Base-by-base conservation (phyloP, 176 grass and related monocot genomes). In the Musa itinerans region DNA sequence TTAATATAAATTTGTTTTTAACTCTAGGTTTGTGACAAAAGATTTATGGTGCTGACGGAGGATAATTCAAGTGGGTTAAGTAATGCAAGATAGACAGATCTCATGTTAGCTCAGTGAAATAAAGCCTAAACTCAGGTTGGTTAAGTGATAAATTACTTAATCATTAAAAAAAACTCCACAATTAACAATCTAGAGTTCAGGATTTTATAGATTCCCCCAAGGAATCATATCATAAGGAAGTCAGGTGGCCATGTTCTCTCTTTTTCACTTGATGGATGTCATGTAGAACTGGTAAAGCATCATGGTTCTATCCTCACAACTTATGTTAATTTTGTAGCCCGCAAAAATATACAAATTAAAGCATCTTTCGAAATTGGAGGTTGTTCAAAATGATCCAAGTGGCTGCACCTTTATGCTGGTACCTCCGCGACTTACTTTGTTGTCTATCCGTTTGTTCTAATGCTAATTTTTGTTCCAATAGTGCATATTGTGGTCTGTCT, bases 341-440 rank as follows among this genome's bases (percentile, higher is more conserved):
- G 90, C 86, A 3, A 98, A 93, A 71, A 76, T 98, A 50, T 98
- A 98, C 88, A 98, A 98, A 85, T 72, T 98, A 56, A 98, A 98
- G 83, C 94, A 93, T 85, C 94, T 98, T n/a, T 80, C 81, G 52
- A 98, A 93, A 68, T 73, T 98, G 52, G 94, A 98, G 84, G 88
- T 93, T 26, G 80, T 88, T n/a, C 68, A 85, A 55, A 90, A 83
- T 59, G 94, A 98, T 87, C 82, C 88, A 68, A 93, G 86, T 51
- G 94, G 94, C 19, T 93, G 90, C 85, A 91, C 94, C 20, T 98
- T 98, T 65, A 76, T 85, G 84, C 27, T 98, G 88, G 94, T 91
- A 97, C 4, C 0, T 73, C 7, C 34, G 52, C 16, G 34, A 75
- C 34, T 22, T 63, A 54, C 22, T 65, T 77, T 65, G 11, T 68